Conservation (phyloP, 2,329 filamentous ascomycete genomes). For the Coniochaeta sp. region DNA sequence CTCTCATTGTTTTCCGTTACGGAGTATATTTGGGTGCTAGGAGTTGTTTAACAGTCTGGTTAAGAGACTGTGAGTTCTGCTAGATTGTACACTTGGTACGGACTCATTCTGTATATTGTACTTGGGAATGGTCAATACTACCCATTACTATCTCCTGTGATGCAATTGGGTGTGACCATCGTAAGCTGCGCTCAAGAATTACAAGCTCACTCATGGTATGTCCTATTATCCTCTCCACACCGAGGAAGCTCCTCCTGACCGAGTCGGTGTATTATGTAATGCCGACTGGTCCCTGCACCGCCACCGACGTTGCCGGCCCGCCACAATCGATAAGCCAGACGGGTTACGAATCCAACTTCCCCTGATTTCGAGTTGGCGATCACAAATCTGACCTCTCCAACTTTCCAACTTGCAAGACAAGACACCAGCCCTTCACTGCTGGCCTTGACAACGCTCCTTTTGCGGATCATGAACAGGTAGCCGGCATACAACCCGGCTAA, state of each 20-base stretch:
- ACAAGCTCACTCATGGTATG: too few species aligned
- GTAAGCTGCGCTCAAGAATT: too few species aligned
- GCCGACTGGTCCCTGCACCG: background rate
- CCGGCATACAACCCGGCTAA: constrained; percentile 2
- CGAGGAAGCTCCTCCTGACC: too few species aligned
- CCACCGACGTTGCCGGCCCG: background rate
- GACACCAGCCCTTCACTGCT: background rate
- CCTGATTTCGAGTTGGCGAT: background rate
- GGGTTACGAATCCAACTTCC: constrained; percentile 1
- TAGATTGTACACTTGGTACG: background rate
- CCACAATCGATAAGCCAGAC: background rate
- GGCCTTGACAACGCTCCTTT: background rate
- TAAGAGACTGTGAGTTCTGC: background rate
- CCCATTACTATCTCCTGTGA: too few species aligned
- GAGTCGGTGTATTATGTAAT: background rate
- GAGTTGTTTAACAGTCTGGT: background rate
- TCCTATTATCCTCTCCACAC: too few species aligned
- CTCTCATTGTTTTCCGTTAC: background rate
- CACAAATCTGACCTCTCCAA: background rate
- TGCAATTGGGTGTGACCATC: too few species aligned
- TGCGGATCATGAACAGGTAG: background rate
- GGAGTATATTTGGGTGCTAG: background rate
- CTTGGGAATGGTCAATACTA: background rate
- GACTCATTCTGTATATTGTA: background rate
- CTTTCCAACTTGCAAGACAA: background rate